Base-by-base conservation (phyloP, 129 eudicot species). In the Ambrosia trifida region DNA sequence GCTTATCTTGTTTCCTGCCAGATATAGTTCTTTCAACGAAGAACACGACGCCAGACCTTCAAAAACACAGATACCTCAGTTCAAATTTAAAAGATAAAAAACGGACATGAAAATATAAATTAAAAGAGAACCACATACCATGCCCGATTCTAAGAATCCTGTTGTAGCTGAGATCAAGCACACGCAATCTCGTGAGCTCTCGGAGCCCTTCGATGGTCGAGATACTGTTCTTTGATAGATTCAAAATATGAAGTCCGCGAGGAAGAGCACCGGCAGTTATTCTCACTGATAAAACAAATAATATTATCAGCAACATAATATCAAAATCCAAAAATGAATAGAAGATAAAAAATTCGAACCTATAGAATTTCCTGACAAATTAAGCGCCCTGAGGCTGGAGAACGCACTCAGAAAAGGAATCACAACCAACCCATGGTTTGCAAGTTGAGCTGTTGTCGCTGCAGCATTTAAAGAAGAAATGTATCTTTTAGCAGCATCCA, bases 211-310 rank as follows among this genome's bases (percentile, higher is more conserved):
- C 99, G 68, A 90, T 88, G 54, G 78, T 90, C 68, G 99, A 87
- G 73, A 94, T 89, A 52, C 53, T 90, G 81, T 94, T 94, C 72
- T 84, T 94, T 12, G 99, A 90, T 69, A 94, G 66, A 72, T 94
- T 94, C 79, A 94, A 52, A 54, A 79, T 59, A 77, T 90, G 99
- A 56, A 94, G 88, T 41, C 99, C 99, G 63, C 97, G 97, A 65
- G 99, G 99, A 67, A 94, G 97, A 61, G 96, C 92, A 58, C 99
- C 99, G 45, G 97, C 87, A 41, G 99, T 86, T 70, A 94, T 84
- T 69, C 93, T 94, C 84, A 83, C 99, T 94, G 63, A 69, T 31
- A 45, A 38, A 45, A 47, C 33, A 81, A 60, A 79, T 43, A 59
- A 51, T 52, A 71, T 30, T 40, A 76, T 67, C 35, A 32, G 45